Conservation (phyloP, 2,329 filamentous ascomycete species). For the Phyllosticta ampelicida region DNA sequence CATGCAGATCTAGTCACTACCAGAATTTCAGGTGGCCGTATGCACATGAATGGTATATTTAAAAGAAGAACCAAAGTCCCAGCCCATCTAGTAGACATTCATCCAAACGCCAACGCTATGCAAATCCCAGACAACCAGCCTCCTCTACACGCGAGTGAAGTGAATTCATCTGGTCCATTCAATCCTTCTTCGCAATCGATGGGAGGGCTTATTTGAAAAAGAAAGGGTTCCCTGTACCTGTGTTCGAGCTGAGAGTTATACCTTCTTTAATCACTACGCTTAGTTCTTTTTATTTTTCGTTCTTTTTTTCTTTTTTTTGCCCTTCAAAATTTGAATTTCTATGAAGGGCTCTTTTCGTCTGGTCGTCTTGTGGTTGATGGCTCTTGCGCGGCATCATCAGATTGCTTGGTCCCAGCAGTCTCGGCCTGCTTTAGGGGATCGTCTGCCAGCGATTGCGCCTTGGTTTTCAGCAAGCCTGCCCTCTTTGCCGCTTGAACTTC, state of each 20-base stretch:
- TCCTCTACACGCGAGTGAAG: neutral
- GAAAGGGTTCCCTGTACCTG: neutral
- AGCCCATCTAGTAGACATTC: neutral
- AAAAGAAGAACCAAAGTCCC: neutral
- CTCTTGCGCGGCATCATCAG: neutral
- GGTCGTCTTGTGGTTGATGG: neutral
- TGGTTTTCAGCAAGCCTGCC: neutral
- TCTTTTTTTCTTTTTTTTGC: too few species aligned
- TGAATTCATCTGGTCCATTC: neutral
- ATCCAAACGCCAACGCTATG: constrained; percentile 1
- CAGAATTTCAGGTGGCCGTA: neutral
- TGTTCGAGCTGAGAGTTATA: neutral
- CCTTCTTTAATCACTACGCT: neutral
- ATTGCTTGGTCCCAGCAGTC: neutral
- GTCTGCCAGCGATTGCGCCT: neutral
- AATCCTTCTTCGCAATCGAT: neutral
- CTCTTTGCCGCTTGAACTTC: constrained; percentile 5
- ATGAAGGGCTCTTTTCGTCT: neutral
- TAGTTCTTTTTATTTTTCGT: neutral
- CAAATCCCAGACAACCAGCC: neutral
- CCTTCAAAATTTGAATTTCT: neutral
- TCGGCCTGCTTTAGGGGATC: neutral
- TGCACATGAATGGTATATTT: neutral
- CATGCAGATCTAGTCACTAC: neutral
- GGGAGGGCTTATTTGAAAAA: neutral